Base-by-base conservation (phyloP, 768 basidiomycete species). In the Goffeauzyma gilvescens region DNA sequence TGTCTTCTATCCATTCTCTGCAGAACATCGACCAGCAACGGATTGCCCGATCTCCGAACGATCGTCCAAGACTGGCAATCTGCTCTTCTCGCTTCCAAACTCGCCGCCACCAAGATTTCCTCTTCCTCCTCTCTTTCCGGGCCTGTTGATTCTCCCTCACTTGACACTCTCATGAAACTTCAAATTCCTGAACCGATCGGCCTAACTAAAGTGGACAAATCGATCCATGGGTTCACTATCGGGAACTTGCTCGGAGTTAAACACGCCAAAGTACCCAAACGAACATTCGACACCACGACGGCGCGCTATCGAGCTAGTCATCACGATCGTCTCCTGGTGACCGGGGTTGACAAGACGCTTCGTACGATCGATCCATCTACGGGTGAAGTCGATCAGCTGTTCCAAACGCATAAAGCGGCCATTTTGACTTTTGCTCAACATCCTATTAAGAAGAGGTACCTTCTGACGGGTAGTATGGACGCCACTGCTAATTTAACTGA, bases 381-480 rank as follows among this genome's bases (percentile, higher is more conserved):
- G 1, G 58, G 56, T 5, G 60, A 62, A 47, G 58, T 62, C 23
- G 55, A 57, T 2, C 32, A 43, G 12, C 52, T 58, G 3, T 22
- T 63, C 4, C 34, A 54, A 37, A 57, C 54, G 1, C 57, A 59
- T 43, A 51, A 50, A 38, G 61, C 61, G 6, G 59, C 61, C 5
- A 49, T 63, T 1, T 34, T 63, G 10, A 44, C 42, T 13, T 56
- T 60, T 28, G 55, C 53, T 2, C 17, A 55, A 4, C 61, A 63
- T 38, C 59, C 61, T 7, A 32, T 33, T 8, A 50, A 50, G 21
- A 40, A 46, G 13, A 46, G 61, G 10, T 63, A 63, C 27, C 46
- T 63, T 22, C 27, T 63, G 23, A 59, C 61, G 2, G 56, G 57
- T 10, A 62, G 53, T 27, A 65, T 51, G 63, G 61, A 52, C 41